These are phyloP conservation scores for Nakazawaea wyomingensis DNA, from an alignment of 805 yeast species.

Conservation along the genomic window DNA sequence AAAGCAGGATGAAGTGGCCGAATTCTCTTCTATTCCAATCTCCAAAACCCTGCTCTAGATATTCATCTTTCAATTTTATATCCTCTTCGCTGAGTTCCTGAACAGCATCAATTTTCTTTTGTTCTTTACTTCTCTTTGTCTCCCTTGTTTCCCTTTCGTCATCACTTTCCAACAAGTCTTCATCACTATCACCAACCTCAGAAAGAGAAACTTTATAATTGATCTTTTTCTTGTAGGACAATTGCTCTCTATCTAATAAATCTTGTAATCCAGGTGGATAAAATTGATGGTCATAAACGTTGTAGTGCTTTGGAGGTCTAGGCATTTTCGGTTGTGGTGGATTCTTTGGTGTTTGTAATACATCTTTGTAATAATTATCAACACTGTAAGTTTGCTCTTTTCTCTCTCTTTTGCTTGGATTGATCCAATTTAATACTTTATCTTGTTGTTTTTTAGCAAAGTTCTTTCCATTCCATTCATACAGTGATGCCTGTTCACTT, in stretches of 20 bases:
- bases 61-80: conserved; percentile 42
- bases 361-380: conserved; percentile 73
- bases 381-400: conserved; percentile 75
- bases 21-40: conserved; percentile 75
- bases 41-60: conserved; percentile 53
- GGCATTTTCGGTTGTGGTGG: conserved; percentile 39
- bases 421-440: conserved; percentile 53
- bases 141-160: conserved; percentile 22
- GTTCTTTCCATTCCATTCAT: conserved; percentile 94
- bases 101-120: conserved; percentile 47
- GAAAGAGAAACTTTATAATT: conserved; percentile 52
- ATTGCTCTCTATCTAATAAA: conserved; percentile 58
- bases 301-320: conserved; percentile 59
- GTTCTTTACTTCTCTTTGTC: conserved; percentile 40
- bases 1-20: conserved; percentile 62
- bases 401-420: conserved; percentile 70
- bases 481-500: conserved; percentile 74
- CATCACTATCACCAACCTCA: conserved; percentile 58
- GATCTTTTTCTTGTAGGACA: conserved; percentile 54
- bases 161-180: conserved; percentile 35
- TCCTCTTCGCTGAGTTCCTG: conserved; percentile 63
- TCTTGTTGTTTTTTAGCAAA: conserved; percentile 56
- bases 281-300: conserved; percentile 71
- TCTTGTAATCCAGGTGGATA: conserved; percentile 50
- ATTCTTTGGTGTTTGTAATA: conserved; percentile 37